Conservation (phyloP, 2,329 filamentous ascomycete genomes). For the Monilinia laxa region DNA sequence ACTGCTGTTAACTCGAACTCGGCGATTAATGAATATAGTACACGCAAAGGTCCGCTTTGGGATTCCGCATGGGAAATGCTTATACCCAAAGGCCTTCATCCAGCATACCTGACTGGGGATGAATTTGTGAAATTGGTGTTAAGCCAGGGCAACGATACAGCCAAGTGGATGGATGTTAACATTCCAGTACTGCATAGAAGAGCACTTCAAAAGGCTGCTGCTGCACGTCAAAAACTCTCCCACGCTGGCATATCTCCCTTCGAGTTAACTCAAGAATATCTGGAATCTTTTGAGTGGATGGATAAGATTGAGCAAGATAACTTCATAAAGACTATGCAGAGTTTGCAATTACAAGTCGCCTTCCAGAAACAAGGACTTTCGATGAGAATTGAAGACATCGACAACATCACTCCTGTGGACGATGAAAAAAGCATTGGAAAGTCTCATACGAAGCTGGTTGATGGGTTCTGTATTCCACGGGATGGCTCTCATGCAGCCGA, state of each 20-base stretch:
- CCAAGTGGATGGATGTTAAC: constrained; percentile 24
- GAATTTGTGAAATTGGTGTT: constrained; percentile 27
- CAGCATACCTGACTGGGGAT: constrained; percentile 24
- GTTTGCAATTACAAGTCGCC: constrained; percentile 17
- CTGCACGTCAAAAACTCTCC: constrained; percentile 22
- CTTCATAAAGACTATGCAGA: constrained; percentile 24
- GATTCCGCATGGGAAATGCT: constrained; percentile 24
- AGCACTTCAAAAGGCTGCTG: constrained; percentile 21
- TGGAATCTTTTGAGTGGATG: constrained; percentile 29
- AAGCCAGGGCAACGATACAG: constrained; percentile 13
- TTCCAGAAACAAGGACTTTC: constrained; percentile 24
- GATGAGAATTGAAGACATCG: constrained; percentile 23
- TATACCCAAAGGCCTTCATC: constrained; percentile 25
- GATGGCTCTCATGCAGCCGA: constrained; percentile 9
- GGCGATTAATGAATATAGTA: constrained; percentile 22
- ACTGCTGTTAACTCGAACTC: constrained; percentile 14
- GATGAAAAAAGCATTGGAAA: constrained; percentile 18
- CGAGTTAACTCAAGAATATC: constrained; percentile 21
- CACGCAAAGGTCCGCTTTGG: constrained; percentile 25
- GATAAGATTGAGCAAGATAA: constrained; percentile 25
- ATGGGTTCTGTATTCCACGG: constrained; percentile 14
- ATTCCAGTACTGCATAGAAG: constrained; percentile 20
- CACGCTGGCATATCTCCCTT: constrained; percentile 26
- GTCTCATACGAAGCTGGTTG: constrained; percentile 11
- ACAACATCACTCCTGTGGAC: background rate